Percentiles rank a stretch among this genome's conserved stretches.
Conservation (phyloP, 2,329 filamentous ascomycete genomes). For the Ascochyta fabae region DNA sequence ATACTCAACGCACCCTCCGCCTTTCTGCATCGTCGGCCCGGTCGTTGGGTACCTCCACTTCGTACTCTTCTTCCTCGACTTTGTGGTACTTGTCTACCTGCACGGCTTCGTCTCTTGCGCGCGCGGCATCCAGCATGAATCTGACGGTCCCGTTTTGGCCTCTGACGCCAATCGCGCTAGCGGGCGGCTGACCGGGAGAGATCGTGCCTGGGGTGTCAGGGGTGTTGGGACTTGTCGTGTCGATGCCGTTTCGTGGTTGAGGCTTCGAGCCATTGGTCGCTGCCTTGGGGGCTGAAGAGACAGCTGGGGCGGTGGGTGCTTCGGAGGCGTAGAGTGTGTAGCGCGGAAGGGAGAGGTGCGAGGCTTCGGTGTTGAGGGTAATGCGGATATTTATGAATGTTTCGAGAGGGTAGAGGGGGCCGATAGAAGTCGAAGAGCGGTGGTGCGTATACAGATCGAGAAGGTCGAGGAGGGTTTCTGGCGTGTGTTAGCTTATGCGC, state of each 20-base stretch:
- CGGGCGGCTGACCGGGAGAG: slow-evolving; percentile 47
- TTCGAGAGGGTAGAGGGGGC: slow-evolving; percentile 73
- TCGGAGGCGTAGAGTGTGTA: slow-evolving; percentile 58
- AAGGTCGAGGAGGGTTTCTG: slow-evolving; percentile 87
- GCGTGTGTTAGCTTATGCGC: slow-evolving; percentile 34
- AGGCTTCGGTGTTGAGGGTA: slow-evolving; percentile 80
- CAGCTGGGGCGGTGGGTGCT: slow-evolving; percentile 24
- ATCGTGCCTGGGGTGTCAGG: slow-evolving; percentile 56
- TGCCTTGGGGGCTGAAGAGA: slow-evolving; percentile 7
- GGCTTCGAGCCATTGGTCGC: slow-evolving; percentile 34
- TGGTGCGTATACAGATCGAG: slow-evolving; percentile 93
- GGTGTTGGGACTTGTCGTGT: slow-evolving; percentile 41
- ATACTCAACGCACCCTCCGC: slow-evolving; percentile 40
- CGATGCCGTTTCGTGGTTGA: slow-evolving; percentile 42
- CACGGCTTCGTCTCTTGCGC: slow-evolving; percentile 73
- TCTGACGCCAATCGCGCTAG: slow-evolving; percentile 47
- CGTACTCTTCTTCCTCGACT: slow-evolving; percentile 78
- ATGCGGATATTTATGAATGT: slow-evolving; percentile 88
- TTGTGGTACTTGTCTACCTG: slow-evolving; percentile 72
- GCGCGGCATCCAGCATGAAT: slow-evolving; percentile 84
- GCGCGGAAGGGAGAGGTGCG: slow-evolving; percentile 65
- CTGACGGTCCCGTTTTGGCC: slow-evolving; percentile 77
- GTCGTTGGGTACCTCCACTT: slow-evolving; percentile 65
- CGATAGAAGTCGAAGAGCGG: slow-evolving; percentile 74
- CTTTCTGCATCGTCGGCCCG: slow-evolving; percentile 29